Evolutionary conservation across 495 filamentous ascomycete species (phyloP).

Genomic region (Polyplosphaeria fusca): DNA sequence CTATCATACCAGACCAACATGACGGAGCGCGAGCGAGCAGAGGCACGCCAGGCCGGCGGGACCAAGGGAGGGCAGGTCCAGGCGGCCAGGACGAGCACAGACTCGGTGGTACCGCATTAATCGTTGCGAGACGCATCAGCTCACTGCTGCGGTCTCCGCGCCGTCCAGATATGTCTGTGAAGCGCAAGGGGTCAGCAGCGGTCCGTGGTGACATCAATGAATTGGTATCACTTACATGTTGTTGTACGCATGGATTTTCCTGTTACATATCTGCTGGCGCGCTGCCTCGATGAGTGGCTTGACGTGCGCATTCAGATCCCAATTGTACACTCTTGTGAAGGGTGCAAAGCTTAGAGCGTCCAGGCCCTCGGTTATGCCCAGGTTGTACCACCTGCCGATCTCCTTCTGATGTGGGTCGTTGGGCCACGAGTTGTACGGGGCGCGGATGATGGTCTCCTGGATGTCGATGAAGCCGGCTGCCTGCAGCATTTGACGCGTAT

Average conservation of each 20-base stretch:
- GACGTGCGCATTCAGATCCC: constrained; percentile 61
- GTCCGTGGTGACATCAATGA: constrained; percentile 31
- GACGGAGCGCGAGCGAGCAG: background rate
- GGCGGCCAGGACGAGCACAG: background rate
- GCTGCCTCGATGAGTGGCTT: constrained; percentile 59
- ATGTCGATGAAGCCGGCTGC: constrained; percentile 81
- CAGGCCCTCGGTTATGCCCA: constrained; percentile 66
- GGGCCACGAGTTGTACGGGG: constrained; percentile 80
- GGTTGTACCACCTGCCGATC: constrained; percentile 81
- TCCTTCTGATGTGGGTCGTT: constrained; percentile 63
- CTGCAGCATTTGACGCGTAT: constrained; percentile 61
- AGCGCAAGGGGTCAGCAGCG: constrained; percentile 31
- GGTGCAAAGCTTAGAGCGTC: constrained; percentile 72
- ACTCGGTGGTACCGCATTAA: background rate
- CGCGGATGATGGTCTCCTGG: constrained; percentile 64
- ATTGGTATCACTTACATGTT: constrained; percentile 58
- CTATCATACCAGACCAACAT: background rate
- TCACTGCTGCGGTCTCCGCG: constrained; percentile 39
- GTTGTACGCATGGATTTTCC: constrained; percentile 67
- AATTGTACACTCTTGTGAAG: constrained; percentile 63
- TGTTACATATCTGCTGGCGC: constrained; percentile 65
- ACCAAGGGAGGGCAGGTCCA: background rate
- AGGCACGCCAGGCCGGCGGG: background rate
- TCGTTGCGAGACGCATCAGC: background rate
- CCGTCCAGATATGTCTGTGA: constrained; percentile 54